Conservation (phyloP, 2,329 filamentous ascomycete species). For the Xylariomycetidae sp. region DNA sequence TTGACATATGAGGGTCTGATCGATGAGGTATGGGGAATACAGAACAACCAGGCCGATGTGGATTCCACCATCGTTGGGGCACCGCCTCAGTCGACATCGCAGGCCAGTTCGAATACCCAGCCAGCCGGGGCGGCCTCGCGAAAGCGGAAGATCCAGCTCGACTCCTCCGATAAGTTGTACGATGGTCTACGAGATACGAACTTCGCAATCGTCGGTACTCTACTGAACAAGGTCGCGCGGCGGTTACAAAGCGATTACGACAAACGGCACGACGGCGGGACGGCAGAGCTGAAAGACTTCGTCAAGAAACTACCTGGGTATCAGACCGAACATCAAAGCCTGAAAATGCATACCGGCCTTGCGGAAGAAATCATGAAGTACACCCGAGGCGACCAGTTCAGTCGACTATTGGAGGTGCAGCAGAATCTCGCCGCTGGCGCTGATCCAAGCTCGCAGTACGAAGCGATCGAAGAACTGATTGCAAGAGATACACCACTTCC, state of each 20-base stretch:
- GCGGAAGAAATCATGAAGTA: constrained; percentile 94
- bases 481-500: constrained; percentile 74
- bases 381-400: constrained; percentile 85
- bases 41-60: constrained; percentile 87
- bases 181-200: constrained; percentile 84
- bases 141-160: constrained; percentile 83
- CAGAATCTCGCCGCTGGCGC: constrained; percentile 89
- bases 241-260: constrained; percentile 84
- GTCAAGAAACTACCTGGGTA: constrained; percentile 90
- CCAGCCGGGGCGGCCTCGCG: constrained; percentile 50
- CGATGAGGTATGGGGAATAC: constrained; percentile 87
- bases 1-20: constrained; percentile 94
- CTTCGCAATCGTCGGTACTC: constrained; percentile 85
- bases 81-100: constrained; percentile 49
- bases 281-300: constrained; percentile 86
- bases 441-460: constrained; percentile 83
- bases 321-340: constrained; percentile 85
- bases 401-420: constrained; percentile 82
- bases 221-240: constrained; percentile 85
- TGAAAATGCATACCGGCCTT: constrained; percentile 87
- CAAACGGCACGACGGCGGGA: constrained; percentile 77
- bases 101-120: constrained; percentile 50
- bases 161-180: constrained; percentile 85
- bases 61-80: constrained; percentile 83
- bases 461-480: constrained; percentile 91